phyloP scores from a whole-genome alignment of 352 stramenopile species.

The Phytophthora sp. region DNA sequence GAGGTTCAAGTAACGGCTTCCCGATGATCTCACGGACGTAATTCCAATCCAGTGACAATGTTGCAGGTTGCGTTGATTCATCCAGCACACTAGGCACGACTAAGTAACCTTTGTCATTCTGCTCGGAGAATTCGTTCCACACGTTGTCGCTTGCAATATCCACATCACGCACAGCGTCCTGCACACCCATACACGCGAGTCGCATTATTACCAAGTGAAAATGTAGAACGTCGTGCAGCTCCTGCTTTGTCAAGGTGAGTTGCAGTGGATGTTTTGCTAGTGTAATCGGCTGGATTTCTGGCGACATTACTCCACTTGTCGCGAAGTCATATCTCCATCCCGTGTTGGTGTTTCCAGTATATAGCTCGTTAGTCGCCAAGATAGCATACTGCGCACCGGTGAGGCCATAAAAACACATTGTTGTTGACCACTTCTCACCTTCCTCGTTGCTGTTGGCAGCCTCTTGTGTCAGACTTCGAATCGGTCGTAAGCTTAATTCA shows the following conservation, averaged over 20 bases:
- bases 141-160: slow-evolving; percentile 62
- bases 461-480: slow-evolving; percentile 56
- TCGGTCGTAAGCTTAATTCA: slow-evolving; percentile 70
- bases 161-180: slow-evolving; percentile 74
- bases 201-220: slow-evolving; percentile 86
- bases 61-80: slow-evolving; percentile 19
- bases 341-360: slow-evolving; percentile 82
- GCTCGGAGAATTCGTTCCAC: slow-evolving; percentile 84
- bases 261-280: slow-evolving; percentile 53
- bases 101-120: slow-evolving; percentile 90
- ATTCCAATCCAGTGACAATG: slow-evolving; percentile 62
- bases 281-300: slow-evolving; percentile 62
- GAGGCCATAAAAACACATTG: slow-evolving; percentile 85
- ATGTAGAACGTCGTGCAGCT: slow-evolving; percentile 68
- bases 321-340: slow-evolving; percentile 86
- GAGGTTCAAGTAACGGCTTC: slow-evolving; percentile 65
- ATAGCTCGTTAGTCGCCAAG: slow-evolving; percentile 75
- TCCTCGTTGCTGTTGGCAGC: slow-evolving; percentile 26
- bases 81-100: slow-evolving; percentile 66
- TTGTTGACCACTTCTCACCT: slow-evolving; percentile 48
- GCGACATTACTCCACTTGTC: slow-evolving; percentile 76
- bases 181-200: slow-evolving; percentile 76
- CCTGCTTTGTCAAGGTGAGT: slow-evolving; percentile 52
- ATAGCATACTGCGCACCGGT: slow-evolving; percentile 74
- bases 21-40: slow-evolving; percentile 68